Evolutionary conservation across 176 grass and related monocot species (phyloP).

Genomic region (Elaeis guineensis): DNA sequence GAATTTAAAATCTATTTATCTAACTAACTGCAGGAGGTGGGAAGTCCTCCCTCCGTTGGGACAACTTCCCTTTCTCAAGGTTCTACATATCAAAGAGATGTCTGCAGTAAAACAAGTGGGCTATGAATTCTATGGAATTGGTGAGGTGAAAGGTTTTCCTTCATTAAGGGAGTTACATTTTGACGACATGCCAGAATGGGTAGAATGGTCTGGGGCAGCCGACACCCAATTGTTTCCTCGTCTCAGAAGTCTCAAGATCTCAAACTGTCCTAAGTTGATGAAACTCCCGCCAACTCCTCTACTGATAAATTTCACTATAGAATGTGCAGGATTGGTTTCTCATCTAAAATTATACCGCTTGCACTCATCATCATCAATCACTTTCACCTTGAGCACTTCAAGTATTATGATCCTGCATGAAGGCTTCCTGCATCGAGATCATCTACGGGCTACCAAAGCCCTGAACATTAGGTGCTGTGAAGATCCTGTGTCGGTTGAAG

Average conservation of each 20-base stretch:
- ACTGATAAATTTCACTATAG: conserved; percentile 1
- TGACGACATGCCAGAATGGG: conserved; percentile 19
- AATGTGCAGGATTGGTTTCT: conserved; percentile 8
- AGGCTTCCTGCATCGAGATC: conserved; percentile 32
- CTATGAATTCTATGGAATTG: conserved; percentile 21
- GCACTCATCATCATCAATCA: conserved; percentile 11
- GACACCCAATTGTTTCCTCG: conserved; percentile 6
- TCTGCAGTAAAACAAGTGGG: conserved; percentile 19
- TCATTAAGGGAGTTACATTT: conserved; percentile 31
- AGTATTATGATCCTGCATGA: conserved; percentile 18
- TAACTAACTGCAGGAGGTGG: conserved; percentile 53
- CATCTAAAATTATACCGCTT: conserved; percentile 25
- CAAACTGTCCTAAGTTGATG: conserved; percentile 28
- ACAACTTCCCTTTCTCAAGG: conserved; percentile 33
- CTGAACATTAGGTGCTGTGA: conserved; percentile 30
- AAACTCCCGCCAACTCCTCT: conserved; percentile 21
- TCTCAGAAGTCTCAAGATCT: conserved; percentile 31
- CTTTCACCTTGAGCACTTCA: conserved; percentile 23
- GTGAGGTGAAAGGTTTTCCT: conserved; percentile 15
- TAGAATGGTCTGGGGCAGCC: conserved; percentile 14
- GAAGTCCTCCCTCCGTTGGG: conserved; percentile 48
- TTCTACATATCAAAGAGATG: conserved; percentile 41
- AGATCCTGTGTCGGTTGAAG: conserved; percentile 18
- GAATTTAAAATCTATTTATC: conserved; percentile 30
- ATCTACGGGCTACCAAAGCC: conserved; percentile 17